Percentiles rank a stretch among this genome's conserved stretches.
phyloP scores from a whole-genome alignment of 768 basidiomycete species.

The Tulasnella sp. region DNA sequence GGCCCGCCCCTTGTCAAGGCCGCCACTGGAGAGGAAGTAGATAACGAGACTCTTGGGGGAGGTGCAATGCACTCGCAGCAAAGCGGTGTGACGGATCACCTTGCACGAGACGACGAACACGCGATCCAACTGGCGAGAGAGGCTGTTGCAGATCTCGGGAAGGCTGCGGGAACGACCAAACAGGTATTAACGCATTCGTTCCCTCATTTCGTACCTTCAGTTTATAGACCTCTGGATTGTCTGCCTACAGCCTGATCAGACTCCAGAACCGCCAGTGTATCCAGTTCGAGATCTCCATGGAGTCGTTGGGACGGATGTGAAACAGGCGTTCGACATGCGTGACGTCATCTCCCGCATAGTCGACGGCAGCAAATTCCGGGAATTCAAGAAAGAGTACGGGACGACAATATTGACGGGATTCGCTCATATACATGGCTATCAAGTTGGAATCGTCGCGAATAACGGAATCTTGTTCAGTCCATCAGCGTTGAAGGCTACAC shows the following conservation, averaged over 20 bases:
- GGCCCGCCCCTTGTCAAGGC: constrained; percentile 93
- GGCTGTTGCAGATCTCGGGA: constrained; percentile 67
- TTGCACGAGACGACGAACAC: constrained; percentile 76
- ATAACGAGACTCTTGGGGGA: constrained; percentile 85
- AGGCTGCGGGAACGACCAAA: constrained; percentile 34
- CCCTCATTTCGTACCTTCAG: not conserved
- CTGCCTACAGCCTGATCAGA: constrained; percentile 39
- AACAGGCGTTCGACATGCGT: constrained; percentile 85
- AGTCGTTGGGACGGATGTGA: constrained; percentile 81
- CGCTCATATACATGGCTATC: constrained; percentile 77
- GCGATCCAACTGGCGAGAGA: constrained; percentile 69
- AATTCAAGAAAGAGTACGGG: constrained; percentile 96
- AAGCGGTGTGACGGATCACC: constrained; percentile 83
- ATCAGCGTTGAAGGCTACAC: constrained; percentile 85
- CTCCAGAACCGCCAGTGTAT: constrained; percentile 65
- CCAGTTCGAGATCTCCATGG: constrained; percentile 74
- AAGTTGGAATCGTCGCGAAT: constrained; percentile 87
- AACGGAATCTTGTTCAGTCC: constrained; percentile 93
- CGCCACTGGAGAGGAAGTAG: constrained; percentile 85
- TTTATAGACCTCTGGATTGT: not conserved
- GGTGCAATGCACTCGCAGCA: constrained; percentile 86
- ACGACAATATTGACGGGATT: constrained; percentile 85
- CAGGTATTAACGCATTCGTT: not conserved
- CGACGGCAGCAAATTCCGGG: constrained; percentile 82
- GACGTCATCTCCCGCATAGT: constrained; percentile 88